These are phyloP conservation scores for Aspergillus kassunensis DNA, from an alignment of 495 filamentous ascomycete species.

Conservation along the genomic window DNA sequence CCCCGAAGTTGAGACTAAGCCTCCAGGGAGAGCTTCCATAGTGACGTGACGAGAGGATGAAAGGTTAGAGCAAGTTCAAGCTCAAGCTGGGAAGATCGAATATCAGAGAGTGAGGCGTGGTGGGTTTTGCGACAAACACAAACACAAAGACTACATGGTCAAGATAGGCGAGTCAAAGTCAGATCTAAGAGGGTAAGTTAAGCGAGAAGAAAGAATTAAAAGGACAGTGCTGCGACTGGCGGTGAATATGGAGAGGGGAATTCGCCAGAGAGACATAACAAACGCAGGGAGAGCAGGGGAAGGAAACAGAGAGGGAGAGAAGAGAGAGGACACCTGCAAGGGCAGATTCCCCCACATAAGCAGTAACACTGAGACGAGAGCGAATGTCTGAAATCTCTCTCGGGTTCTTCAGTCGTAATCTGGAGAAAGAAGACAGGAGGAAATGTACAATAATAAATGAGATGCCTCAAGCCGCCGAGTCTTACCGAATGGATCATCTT, in stretches of 20 bases:
- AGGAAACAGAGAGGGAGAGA: too few relatives aligned
- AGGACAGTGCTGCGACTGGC: conserved; percentile 50
- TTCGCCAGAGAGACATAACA: conserved; percentile 12
- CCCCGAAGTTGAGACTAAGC: conserved; percentile 43
- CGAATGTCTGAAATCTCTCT: too few relatives aligned
- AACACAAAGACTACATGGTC: conserved; percentile 12
- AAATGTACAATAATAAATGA: not conserved
- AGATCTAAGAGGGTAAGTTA: not conserved
- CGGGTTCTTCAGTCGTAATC: too few relatives aligned
- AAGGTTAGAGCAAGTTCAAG: conserved; percentile 1
- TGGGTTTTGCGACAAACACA: not conserved
- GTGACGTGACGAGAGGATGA: not conserved
- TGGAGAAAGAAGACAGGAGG: not conserved
- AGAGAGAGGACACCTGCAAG: too few relatives aligned
- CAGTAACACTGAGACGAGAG: too few relatives aligned
- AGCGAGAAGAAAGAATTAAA: conserved; percentile 2
- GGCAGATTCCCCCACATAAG: too few relatives aligned
- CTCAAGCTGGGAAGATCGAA: not conserved
- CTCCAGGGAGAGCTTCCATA: conserved; percentile 49
- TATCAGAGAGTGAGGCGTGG: not conserved
- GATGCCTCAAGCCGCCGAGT: conserved; percentile 12
- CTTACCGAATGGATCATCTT: too few relatives aligned
- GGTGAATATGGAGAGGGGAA: conserved; percentile 23
- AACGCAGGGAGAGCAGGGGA: conserved; percentile 14
- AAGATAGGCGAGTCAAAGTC: not conserved